Percentiles rank a stretch among this genome's conserved stretches.
Conservation (phyloP, 192 early-diverging fungal species). For the Ambispora gerdemannii region DNA sequence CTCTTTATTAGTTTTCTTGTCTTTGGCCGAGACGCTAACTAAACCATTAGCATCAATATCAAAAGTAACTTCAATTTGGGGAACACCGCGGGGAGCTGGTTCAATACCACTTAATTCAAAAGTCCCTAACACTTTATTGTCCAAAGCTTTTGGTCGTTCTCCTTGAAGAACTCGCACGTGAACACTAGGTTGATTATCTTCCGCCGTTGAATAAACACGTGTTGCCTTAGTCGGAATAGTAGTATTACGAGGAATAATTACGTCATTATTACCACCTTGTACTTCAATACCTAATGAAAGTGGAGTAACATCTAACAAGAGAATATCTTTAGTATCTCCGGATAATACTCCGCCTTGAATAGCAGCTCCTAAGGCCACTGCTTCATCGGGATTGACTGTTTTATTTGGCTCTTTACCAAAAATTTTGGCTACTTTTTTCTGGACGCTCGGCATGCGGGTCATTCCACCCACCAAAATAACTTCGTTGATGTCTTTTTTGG, state of each 20-base stretch:
- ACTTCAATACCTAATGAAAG: conserved; percentile 84
- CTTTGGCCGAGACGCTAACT: conserved; percentile 85
- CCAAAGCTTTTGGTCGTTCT: conserved; percentile 83
- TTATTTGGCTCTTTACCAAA: conserved; percentile 81
- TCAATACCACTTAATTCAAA: conserved; percentile 78
- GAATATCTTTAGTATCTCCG: conserved; percentile 64
- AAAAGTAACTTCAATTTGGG: conserved; percentile 80
- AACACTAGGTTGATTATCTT: conserved; percentile 82
- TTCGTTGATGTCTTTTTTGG: conserved; percentile 75
- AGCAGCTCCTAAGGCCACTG: conserved; percentile 89
- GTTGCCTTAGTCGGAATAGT: conserved; percentile 78
- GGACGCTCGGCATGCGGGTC: conserved; percentile 92
- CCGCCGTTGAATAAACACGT: conserved; percentile 78
- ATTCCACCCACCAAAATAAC: conserved; percentile 87
- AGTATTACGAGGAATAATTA: conserved; percentile 81
- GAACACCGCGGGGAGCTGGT: conserved; percentile 72
- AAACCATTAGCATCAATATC: conserved; percentile 87
- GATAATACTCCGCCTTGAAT: conserved; percentile 83
- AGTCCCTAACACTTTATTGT: conserved; percentile 87
- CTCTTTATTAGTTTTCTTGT: conserved; percentile 88
- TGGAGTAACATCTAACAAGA: conserved; percentile 81
- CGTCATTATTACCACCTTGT: conserved; percentile 81
- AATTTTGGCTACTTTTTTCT: conserved; percentile 70
- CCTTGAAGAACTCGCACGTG: conserved; percentile 85
- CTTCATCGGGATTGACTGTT: conserved; percentile 96